Evolutionary conservation across 768 basidiomycete species (phyloP).

Genomic region (Pholiota conissans): DNA sequence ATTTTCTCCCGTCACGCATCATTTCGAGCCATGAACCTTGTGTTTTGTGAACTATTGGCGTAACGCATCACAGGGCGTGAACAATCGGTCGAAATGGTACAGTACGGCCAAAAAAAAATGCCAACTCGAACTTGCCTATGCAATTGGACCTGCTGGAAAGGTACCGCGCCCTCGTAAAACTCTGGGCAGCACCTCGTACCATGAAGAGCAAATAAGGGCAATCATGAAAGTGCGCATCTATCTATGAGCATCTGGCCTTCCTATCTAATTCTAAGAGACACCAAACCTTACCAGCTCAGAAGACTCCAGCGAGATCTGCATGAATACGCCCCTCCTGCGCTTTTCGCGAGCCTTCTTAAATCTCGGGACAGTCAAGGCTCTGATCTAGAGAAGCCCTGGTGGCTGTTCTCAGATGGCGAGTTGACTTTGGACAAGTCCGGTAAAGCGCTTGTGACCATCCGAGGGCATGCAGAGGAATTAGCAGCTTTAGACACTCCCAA

Average conservation of each 20-base stretch:
- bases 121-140: slow-evolving; percentile 13
- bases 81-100: too few relatives aligned
- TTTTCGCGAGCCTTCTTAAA: slow-evolving; percentile 23
- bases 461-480: slow-evolving; percentile 52
- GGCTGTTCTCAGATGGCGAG: slow-evolving; percentile 21
- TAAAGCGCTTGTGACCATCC: slow-evolving; percentile 22
- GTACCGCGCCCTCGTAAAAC: slow-evolving; percentile 48
- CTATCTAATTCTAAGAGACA: neutral
- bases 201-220: slow-evolving; percentile 53
- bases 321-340: slow-evolving; percentile 50
- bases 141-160: slow-evolving; percentile 44
- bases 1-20: too few relatives aligned
- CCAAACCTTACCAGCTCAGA: slow-evolving; percentile 35
- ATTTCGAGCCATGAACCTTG: too few relatives aligned
- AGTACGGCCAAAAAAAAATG: too few relatives aligned
- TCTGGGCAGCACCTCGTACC: slow-evolving; percentile 44
- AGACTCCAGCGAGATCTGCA: slow-evolving; percentile 44
- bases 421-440: slow-evolving; percentile 17
- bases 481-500: slow-evolving; percentile 51
- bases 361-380: slow-evolving; percentile 22
- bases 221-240: slow-evolving; percentile 40
- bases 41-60: too few relatives aligned
- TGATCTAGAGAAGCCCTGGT: slow-evolving; percentile 28
- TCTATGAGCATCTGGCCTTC: neutral
- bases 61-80: too few relatives aligned